phyloP scores from a whole-genome alignment of 768 basidiomycete genomes.

The Termitomyces sp. region DNA sequence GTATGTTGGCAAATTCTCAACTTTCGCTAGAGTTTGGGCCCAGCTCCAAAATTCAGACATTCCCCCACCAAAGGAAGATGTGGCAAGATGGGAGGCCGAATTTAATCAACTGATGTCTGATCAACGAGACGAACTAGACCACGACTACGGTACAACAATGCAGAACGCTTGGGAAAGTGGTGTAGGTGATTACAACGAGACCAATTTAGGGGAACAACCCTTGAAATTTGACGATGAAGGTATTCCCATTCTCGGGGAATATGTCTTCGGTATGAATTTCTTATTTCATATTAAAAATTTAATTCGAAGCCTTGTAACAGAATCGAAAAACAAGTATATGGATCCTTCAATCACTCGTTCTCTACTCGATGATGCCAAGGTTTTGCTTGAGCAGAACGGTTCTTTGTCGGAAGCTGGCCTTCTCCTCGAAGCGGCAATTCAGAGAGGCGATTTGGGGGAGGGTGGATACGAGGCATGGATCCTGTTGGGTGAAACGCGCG shows the following conservation, averaged over 20 bases:
- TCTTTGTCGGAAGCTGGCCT: conserved; percentile 84
- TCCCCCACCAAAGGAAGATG: conserved; percentile 54
- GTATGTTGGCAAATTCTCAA: background rate
- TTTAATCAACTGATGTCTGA: conserved; percentile 73
- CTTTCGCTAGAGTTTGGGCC: conserved; percentile 50
- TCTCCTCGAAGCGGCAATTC: conserved; percentile 87
- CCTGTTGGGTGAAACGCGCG: conserved; percentile 81
- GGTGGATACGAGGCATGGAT: conserved; percentile 91
- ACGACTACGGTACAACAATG: conserved; percentile 58
- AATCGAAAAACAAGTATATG: conserved; percentile 67
- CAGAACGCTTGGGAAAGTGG: conserved; percentile 60
- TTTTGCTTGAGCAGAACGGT: conserved; percentile 71
- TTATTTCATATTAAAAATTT: background rate
- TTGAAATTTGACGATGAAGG: conserved; percentile 66
- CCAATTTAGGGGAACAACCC: conserved; percentile 23
- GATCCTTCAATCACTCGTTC: conserved; percentile 42
- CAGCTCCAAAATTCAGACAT: conserved; percentile 52
- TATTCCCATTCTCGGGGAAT: conserved; percentile 65
- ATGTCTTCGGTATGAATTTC: conserved; percentile 65
- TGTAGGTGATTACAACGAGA: conserved; percentile 36
- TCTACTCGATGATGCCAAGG: conserved; percentile 72
- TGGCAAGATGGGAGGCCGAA: conserved; percentile 80
- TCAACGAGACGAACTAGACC: conserved; percentile 60
- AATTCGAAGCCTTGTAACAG: conserved; percentile 28
- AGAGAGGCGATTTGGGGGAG: conserved; percentile 72